A percentile compares a stretch with the other conserved stretches of the same genome.
These are phyloP conservation scores for Phytophthora tentaculata DNA, from an alignment of 352 stramenopile genomes.

Conservation along the genomic window DNA sequence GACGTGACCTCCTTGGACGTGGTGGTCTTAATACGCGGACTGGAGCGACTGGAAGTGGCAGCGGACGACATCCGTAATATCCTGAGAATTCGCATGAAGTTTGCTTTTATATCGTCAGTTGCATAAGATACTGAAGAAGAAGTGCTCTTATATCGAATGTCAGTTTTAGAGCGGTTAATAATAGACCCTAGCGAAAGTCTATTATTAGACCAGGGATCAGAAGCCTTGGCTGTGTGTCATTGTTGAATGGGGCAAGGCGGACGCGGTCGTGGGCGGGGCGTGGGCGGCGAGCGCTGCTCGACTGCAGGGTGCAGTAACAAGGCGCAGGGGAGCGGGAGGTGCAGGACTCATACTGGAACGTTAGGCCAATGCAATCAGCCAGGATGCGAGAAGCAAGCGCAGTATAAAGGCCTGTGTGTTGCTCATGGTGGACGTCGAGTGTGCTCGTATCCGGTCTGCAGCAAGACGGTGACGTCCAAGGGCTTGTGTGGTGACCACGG, in stretches of 20 bases:
- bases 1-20: neutral
- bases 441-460: constrained; percentile 15
- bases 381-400: constrained; percentile 26
- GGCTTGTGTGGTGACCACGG: constrained; percentile 28
- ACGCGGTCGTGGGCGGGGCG: constrained; percentile 3
- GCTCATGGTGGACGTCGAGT: constrained; percentile 22
- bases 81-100: no score
- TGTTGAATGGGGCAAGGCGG: neutral
- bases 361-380: constrained; percentile 18
- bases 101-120: neutral
- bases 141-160: neutral
- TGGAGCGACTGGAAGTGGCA: neutral
- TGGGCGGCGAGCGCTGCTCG: constrained; percentile 17
- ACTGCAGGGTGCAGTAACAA: constrained; percentile 22
- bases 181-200: neutral
- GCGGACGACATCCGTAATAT: neutral
- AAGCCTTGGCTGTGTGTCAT: neutral
- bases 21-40: neutral
- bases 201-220: neutral
- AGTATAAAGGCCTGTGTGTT: constrained; percentile 28
- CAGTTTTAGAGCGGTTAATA: neutral
- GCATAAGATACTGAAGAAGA: neutral
- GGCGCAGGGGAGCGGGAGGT: constrained; percentile 15
- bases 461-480: constrained; percentile 32
- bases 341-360: constrained; percentile 24